These are phyloP conservation scores for Filobasidium uniguttulatum DNA, from an alignment of 1,284 basidiomycete species.

Conservation along the genomic window DNA sequence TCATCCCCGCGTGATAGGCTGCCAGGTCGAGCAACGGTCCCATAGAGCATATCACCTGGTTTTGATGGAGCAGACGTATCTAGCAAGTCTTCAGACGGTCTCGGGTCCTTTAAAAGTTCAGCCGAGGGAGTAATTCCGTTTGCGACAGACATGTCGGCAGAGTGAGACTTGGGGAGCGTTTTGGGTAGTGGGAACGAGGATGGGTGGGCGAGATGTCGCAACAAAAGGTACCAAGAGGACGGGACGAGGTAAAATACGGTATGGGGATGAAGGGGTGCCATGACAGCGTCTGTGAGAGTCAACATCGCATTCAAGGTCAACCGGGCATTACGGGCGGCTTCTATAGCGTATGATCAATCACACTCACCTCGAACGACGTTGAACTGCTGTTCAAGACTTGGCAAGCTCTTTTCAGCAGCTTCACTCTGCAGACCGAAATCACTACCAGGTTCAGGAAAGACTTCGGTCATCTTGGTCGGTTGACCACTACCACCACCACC, in stretches of 20 bases:
- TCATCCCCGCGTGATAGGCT: conserved; percentile 5
- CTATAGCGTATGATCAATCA: no score
- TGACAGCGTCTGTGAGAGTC: conserved; percentile 19
- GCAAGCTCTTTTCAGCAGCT: no score
- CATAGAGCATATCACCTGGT: background rate
- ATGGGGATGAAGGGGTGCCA: conserved; percentile 23
- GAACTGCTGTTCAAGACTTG: conserved; percentile 9
- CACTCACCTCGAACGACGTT: conserved; percentile 9
- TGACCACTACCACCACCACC: no score
- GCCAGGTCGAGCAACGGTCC: no score
- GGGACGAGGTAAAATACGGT: conserved; percentile 29
- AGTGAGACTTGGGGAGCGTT: background rate
- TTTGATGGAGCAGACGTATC: background rate
- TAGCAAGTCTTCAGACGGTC: background rate
- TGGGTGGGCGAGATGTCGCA: conserved; percentile 20
- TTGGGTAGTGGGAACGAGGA: conserved; percentile 4
- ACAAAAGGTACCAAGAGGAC: conserved; percentile 18
- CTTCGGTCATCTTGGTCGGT: conserved; percentile 11
- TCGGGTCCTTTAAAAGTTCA: background rate
- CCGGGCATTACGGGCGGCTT: no score
- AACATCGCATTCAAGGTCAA: background rate
- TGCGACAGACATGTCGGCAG: conserved; percentile 1
- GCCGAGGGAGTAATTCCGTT: background rate
- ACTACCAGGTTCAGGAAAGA: conserved; percentile 4
- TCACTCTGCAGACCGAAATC: background rate